These are phyloP conservation scores for Sonneratia caseolaris DNA, from an alignment of 345 rosid species.

Conservation along the genomic window DNA sequence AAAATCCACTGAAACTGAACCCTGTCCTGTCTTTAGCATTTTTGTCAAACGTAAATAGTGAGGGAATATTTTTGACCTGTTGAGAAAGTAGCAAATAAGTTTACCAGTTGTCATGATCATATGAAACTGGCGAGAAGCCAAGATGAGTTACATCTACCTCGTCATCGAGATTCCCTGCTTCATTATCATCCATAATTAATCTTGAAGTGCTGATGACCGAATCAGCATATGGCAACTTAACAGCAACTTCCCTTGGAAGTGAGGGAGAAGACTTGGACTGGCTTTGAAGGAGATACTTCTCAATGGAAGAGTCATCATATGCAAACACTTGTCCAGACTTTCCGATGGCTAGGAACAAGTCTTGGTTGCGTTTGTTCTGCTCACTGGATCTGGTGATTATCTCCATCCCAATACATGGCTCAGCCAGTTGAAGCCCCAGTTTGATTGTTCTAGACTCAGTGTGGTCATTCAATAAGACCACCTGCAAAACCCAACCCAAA, in stretches of 20 bases:
- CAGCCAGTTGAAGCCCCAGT: constrained; percentile 63
- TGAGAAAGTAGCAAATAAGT: constrained; percentile 7
- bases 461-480: constrained; percentile 62
- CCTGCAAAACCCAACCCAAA: constrained; percentile 26
- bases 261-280: constrained; percentile 71
- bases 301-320: constrained; percentile 66
- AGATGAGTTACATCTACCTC: constrained; percentile 37
- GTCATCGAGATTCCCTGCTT: constrained; percentile 32
- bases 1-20: constrained; percentile 47
- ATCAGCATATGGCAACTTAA: constrained; percentile 58
- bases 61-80: constrained; percentile 36
- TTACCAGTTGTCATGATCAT: neutral
- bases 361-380: constrained; percentile 52
- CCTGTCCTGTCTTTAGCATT: constrained; percentile 40
- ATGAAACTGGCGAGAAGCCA: neutral
- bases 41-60: constrained; percentile 52
- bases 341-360: constrained; percentile 51
- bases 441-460: constrained; percentile 68
- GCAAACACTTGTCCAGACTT: constrained; percentile 70
- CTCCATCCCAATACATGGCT: constrained; percentile 71
- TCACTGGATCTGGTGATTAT: constrained; percentile 43
- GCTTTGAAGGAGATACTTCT: constrained; percentile 69
- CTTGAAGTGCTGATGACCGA: constrained; percentile 54
- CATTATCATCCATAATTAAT: constrained; percentile 39
- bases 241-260: constrained; percentile 55